Conservation (phyloP, 1,139 yeast species). For the Scheffersomyces illinoinensis region DNA sequence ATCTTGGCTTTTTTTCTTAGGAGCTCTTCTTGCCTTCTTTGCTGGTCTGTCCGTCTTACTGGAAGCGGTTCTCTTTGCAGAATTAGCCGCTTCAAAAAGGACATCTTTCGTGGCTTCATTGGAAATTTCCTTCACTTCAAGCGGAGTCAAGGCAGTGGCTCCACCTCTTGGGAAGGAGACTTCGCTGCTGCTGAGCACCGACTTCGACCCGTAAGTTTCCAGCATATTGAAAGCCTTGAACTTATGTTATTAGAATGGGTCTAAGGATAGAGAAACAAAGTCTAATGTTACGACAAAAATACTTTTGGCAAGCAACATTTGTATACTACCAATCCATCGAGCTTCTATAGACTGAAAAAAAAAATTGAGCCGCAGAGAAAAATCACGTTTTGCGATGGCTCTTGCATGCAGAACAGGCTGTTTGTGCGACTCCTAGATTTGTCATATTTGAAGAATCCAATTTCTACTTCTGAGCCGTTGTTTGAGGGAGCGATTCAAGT, state of each 20-base stretch:
- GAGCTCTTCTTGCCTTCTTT: conserved; percentile 27
- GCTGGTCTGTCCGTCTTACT: conserved; percentile 24
- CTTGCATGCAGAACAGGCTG: background rate
- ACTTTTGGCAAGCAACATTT: background rate
- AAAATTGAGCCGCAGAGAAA: background rate
- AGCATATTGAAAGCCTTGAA: background rate
- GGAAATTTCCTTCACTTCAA: conserved; percentile 90
- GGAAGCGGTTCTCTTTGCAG: conserved; percentile 30
- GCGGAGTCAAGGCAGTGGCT: conserved; percentile 76
- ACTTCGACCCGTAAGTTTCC: conserved; percentile 4
- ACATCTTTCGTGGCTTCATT: conserved; percentile 92
- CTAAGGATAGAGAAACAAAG: background rate
- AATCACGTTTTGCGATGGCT: background rate
- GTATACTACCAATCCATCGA: background rate
- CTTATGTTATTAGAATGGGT: background rate
- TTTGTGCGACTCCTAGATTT: no score
- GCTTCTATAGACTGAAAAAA: background rate
- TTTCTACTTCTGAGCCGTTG: background rate
- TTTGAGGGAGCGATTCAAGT: background rate
- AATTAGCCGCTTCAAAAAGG: conserved; percentile 54
- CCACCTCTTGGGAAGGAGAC: conserved; percentile 97
- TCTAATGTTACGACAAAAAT: background rate
- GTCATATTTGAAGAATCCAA: no score
- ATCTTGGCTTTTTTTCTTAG: conserved; percentile 33
- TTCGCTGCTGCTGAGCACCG: conserved; percentile 48